Conservation (phyloP, 2,329 filamentous ascomycete species). For the Dactylonectria estremocensis region DNA sequence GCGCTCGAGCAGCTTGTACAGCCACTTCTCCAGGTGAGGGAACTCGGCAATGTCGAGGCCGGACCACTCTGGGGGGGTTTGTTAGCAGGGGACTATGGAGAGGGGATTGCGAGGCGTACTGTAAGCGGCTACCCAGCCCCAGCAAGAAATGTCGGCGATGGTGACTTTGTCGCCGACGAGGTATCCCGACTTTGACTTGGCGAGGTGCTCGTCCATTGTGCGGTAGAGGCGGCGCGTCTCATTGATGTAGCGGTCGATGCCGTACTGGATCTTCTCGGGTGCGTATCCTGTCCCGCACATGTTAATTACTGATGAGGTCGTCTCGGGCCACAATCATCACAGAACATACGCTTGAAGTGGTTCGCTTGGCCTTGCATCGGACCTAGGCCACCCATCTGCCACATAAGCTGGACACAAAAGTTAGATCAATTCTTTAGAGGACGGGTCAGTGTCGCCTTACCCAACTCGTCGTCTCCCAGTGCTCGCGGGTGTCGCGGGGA, state of each 20-base stretch:
- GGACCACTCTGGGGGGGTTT: slow-evolving; percentile 53
- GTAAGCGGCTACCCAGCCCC: slow-evolving; percentile 79
- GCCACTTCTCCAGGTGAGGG: slow-evolving; percentile 83
- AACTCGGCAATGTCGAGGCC: slow-evolving; percentile 79
- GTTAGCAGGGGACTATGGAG: not conserved
- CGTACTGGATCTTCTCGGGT: slow-evolving; percentile 86
- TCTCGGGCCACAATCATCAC: not conserved
- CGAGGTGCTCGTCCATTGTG: slow-evolving; percentile 81
- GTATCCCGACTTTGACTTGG: slow-evolving; percentile 68
- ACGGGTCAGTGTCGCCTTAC: slow-evolving; percentile 55
- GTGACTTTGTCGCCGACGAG: slow-evolving; percentile 79
- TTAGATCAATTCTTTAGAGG: not conserved
- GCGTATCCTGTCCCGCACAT: slow-evolving; percentile 73
- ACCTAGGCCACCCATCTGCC: slow-evolving; percentile 85
- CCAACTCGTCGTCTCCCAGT: slow-evolving; percentile 87
- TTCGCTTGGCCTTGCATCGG: slow-evolving; percentile 89
- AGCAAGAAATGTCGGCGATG: slow-evolving; percentile 85
- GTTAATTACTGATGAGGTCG: not conserved
- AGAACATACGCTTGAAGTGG: slow-evolving; percentile 78
- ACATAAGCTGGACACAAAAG: slow-evolving; percentile 66
- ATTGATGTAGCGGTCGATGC: slow-evolving; percentile 85
- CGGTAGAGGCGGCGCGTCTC: slow-evolving; percentile 88
- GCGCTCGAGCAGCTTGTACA: slow-evolving; percentile 77
- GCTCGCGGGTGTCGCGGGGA: slow-evolving; percentile 79
- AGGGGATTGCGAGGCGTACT: slow-evolving; percentile 54